Evolutionary conservation across 1,284 basidiomycete species (phyloP), one percentile per base, ranked within the genome.

Genomic region (Ustilago shanxiensis): DNA sequence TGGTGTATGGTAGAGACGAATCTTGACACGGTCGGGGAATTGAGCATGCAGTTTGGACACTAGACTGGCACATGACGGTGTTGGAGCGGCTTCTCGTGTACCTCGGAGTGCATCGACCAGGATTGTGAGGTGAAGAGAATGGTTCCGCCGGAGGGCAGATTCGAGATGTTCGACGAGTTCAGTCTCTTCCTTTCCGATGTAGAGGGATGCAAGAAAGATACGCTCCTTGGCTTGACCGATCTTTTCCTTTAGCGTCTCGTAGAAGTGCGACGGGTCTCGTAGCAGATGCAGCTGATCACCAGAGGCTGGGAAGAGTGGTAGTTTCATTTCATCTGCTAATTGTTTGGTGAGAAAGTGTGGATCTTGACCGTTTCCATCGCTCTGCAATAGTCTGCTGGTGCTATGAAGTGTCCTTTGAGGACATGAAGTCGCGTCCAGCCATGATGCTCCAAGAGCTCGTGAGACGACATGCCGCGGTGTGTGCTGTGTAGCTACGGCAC

Each of bases 51-150:
- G 65, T 33, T 62, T 61, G 3, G 81, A 73, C 6, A 86, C 63
- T 1, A 86, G 61, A 29, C 66, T 90, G 11, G 85, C 82, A 49
- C 79, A 75, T 0, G 93, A 89, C 0, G 86, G 84, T 31, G 69
- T 72, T 1, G 78, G 91, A 24, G 90, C 89, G 3, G 89, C 87
- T 31, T 93, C 93, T 6, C 96, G 91, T 9, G 96, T 99, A 1
- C 94, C 93, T 45, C 96, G 91, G 83, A 98, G 93, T 67, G 93
- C 90, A 87, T 99, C 97, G 67, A 96, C 89, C 41, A 93, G 89
- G 60, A 99, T 88, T 53, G 92, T 88, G 16, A 96, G 87, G 28
- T 90, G 89, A 1, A 99, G 88, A 2, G 88, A 77, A 0, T 90
- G 89, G 66, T 92, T 93, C 2, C 86, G 52, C 10, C 26, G 22